Evolutionary conservation across 257 asterid species (phyloP), one percentile per base, ranked within the genome.

Genomic region (Primulina tabacum): DNA sequence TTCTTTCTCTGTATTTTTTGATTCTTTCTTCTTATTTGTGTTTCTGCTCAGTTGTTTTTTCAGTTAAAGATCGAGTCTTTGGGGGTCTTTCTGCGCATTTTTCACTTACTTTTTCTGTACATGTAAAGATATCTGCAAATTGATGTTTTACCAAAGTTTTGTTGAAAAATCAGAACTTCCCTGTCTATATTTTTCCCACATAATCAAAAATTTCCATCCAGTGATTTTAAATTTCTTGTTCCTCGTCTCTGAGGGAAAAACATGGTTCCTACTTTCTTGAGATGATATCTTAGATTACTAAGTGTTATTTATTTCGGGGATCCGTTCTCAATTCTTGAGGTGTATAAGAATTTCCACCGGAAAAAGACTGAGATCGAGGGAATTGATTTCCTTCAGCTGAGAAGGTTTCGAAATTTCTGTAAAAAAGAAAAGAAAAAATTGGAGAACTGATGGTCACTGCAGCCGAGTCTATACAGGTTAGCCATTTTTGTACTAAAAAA

Each of bases 391-490:
- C 21, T 16, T 6, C 20, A 50, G 57, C 57, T 35, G 6, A 58
- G 70, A 57, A 61, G 33, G 16, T 65, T 55, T 40, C 65, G 66
- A 26, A 30, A 76, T 64, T 55, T 74, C 29, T 69, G 67, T 50
- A 17, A 47, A 72, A 50, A 21, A 52, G 38, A 60, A 43, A 62
- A 74, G 37, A 12, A 34, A 38, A 43, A 21, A 40, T 62, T 30
- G 64, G 70, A 75, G 71, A 64, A 76, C 9, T 71, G 26, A 81
- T 78, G 80, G 71, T 63, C 72, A 69, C 82, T 73, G 77, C 83
- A 69, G 79, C 78, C 61, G 84, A 80, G 89, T 71, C 61, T 76
- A 1, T 24, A 66, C 77, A 73, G 88, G 96, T 90, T 70, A 71
- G 80, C 50, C 12, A 21, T 60, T 65, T 79, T 29, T 53, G 7